A percentile compares a stretch with the other conserved stretches of the same genome.
phyloP scores from a whole-genome alignment of 352 stramenopile genomes.

The Lagenidium giganteum region DNA sequence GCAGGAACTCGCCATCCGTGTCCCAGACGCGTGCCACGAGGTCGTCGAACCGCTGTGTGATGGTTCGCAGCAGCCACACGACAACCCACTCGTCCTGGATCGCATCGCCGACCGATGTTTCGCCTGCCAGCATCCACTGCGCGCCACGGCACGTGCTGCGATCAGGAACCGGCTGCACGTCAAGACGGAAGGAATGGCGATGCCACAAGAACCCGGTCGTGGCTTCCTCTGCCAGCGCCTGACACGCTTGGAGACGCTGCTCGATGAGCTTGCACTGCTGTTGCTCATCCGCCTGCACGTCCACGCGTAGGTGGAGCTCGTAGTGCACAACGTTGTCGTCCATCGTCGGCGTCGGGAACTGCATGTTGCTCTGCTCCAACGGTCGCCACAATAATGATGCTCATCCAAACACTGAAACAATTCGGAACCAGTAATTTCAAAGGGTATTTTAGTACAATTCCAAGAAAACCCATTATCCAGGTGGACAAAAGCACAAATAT shows the following conservation, averaged over 20 bases:
- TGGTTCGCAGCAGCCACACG: constrained; percentile 34
- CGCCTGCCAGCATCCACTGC: constrained; percentile 15
- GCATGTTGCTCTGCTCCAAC: constrained; percentile 1
- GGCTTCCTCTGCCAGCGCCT: constrained; percentile 24
- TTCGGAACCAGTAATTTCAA: no score
- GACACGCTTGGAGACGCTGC: no score
- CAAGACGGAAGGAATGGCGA: constrained; percentile 41
- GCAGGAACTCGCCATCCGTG: constrained; percentile 66
- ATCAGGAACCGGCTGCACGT: background rate
- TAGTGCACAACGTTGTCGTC: constrained; percentile 18
- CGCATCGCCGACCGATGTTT: constrained; percentile 42
- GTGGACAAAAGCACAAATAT: no score
- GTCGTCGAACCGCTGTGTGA: constrained; percentile 26
- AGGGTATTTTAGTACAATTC: no score
- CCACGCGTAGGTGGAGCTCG: background rate
- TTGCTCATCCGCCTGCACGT: background rate
- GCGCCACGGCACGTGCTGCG: background rate
- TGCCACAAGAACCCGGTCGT: constrained; percentile 52
- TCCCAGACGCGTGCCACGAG: constrained; percentile 38
- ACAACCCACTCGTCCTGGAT: constrained; percentile 75
- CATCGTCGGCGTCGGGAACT: constrained; percentile 16
- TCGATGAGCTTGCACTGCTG: background rate
- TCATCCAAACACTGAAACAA: background rate
- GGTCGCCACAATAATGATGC: no score
- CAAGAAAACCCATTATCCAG: no score